Conservation (phyloP, 768 basidiomycete genomes). For the Mycena pura region DNA sequence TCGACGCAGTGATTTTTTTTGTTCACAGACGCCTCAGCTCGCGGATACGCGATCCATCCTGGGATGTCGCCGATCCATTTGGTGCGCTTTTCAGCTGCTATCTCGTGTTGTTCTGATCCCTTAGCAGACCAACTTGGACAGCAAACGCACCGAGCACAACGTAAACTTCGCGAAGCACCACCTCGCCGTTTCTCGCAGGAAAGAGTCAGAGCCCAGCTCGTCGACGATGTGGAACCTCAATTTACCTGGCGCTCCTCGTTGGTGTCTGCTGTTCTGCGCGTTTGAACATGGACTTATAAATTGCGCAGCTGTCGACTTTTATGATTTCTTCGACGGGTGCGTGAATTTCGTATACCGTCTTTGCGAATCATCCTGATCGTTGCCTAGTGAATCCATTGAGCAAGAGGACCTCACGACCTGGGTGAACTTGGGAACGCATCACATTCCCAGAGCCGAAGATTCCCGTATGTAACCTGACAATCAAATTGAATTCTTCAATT, state of each 20-base stretch:
- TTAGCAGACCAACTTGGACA: conserved; percentile 57
- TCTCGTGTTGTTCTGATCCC: background rate
- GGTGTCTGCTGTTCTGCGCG: background rate
- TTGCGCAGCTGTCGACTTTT: conserved; percentile 54
- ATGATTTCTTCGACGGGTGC: conserved; percentile 33
- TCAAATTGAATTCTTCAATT: background rate
- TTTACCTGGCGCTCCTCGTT: conserved; percentile 56
- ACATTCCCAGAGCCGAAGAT: conserved; percentile 71
- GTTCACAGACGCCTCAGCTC: conserved; percentile 27
- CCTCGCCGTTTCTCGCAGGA: conserved; percentile 60
- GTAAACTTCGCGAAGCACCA: conserved; percentile 74
- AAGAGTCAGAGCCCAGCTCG: conserved; percentile 66
- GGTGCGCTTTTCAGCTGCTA: conserved; percentile 36
- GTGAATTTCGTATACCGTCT: background rate
- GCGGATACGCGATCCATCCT: conserved; percentile 69
- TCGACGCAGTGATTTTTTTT: background rate
- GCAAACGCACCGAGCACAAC: conserved; percentile 64
- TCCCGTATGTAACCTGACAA: conserved; percentile 36
- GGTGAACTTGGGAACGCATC: conserved; percentile 73
- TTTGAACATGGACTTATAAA: background rate
- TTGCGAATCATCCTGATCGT: background rate
- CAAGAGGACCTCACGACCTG: conserved; percentile 75
- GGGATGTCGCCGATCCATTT: conserved; percentile 61
- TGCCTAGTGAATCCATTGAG: conserved; percentile 55
- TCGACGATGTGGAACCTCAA: conserved; percentile 70